phyloP scores from a whole-genome alignment of 1,139 yeast genomes.

The Suhomyces guaymorum region DNA sequence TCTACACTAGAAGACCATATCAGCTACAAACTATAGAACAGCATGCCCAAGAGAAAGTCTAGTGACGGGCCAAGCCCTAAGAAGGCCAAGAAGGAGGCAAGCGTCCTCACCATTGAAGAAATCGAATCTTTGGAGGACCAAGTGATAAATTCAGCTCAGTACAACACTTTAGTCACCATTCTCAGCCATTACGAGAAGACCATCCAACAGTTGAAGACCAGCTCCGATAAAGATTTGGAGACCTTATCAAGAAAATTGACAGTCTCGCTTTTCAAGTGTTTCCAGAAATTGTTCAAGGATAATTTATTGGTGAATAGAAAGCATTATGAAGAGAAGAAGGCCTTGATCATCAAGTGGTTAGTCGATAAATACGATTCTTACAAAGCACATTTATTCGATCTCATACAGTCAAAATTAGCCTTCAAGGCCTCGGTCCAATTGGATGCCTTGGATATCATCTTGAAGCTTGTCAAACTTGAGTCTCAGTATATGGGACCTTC shows the following conservation, averaged over 20 bases:
- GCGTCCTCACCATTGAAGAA: slow-evolving; percentile 26
- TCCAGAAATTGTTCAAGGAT: slow-evolving; percentile 54
- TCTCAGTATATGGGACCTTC: slow-evolving; percentile 50
- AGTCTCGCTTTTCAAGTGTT: slow-evolving; percentile 54
- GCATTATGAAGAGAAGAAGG: slow-evolving; percentile 46
- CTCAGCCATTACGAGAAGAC: slow-evolving; percentile 38
- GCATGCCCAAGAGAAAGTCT: slow-evolving; percentile 13
- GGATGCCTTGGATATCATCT: slow-evolving; percentile 61
- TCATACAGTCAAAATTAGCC: slow-evolving; percentile 36
- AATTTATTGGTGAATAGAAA: slow-evolving; percentile 46
- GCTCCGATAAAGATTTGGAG: slow-evolving; percentile 31
- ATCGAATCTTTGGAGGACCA: slow-evolving; percentile 35
- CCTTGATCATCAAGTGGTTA: slow-evolving; percentile 62
- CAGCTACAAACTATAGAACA: too few relatives aligned
- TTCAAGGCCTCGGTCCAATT: slow-evolving; percentile 51
- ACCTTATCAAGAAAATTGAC: slow-evolving; percentile 50
- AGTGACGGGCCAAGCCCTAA: slow-evolving; percentile 2
- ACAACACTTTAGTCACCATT: slow-evolving; percentile 53
- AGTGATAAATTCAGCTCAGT: slow-evolving; percentile 33
- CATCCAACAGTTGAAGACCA: slow-evolving; percentile 20
- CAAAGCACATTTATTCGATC: slow-evolving; percentile 45
- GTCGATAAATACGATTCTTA: slow-evolving; percentile 58
- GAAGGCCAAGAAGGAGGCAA: slow-evolving; percentile 7
- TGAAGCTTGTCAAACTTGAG: slow-evolving; percentile 67
- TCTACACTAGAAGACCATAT: too few relatives aligned